Evolutionary conservation across 2,329 filamentous ascomycete genomes (phyloP).

Genomic region (Penicillium olsonii): DNA sequence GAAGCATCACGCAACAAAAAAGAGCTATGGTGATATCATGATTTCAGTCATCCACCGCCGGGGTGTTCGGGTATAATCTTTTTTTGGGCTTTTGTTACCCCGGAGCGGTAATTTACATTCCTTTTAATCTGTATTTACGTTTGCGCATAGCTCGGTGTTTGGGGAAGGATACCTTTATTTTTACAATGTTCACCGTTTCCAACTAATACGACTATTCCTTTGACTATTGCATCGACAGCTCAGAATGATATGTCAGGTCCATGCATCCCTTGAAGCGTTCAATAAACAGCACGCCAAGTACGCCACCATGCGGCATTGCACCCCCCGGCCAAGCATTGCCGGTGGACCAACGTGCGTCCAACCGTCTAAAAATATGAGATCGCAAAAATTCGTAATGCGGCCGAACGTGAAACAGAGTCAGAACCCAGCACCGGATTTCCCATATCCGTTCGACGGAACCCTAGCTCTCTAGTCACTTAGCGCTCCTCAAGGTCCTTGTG

Average conservation of each 20-base stretch:
- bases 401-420: constrained; percentile 2
- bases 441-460: neutral
- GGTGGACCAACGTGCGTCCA: constrained; percentile 9
- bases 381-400: constrained; percentile 5
- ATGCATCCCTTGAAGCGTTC: constrained; percentile 1
- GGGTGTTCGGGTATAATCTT: constrained; percentile 2
- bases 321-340: constrained; percentile 6
- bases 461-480: neutral
- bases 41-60: neutral
- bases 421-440: too few species aligned
- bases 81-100: neutral
- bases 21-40: neutral
- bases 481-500: neutral
- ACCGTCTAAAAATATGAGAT: constrained; percentile 8
- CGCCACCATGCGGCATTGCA: constrained; percentile 11
- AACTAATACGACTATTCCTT: neutral
- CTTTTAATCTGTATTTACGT: constrained; percentile 4
- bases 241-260: constrained; percentile 8
- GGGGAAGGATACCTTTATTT: constrained; percentile 5
- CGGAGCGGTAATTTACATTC: neutral
- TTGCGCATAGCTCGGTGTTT: constrained; percentile 25
- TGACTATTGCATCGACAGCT: neutral
- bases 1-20: neutral
- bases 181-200: neutral
- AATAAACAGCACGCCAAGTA: constrained; percentile 2